Evolutionary conservation across 352 stramenopile species (phyloP), one percentile per base, ranked within the genome.

Genomic region (Globisporangium ultimum): DNA sequence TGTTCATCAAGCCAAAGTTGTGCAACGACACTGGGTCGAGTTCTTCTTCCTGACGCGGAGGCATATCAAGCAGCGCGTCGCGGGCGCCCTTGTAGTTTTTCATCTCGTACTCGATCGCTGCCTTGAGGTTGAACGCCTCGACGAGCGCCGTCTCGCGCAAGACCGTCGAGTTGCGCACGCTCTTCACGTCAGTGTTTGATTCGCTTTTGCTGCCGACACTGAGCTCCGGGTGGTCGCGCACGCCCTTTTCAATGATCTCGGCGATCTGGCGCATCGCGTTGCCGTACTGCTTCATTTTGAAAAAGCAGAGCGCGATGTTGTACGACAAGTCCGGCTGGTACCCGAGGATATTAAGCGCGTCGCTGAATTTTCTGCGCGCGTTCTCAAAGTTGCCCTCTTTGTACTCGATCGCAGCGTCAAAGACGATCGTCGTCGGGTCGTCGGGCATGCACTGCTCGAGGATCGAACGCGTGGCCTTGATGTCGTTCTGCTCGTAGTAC

Each of bases 401-500:
- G 77, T 84, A 93, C 68, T 91, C 82, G 51, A 91, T 92, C 38
- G 82, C 82, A 49, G 74, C 82, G 22, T 92, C 82, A 54, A 93
- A 93, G 5, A 93, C 82, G 46, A 91, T 89, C 20, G 91, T 97
- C 22, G 97, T 96, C 13, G 93, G 93, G 57, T 98, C 91, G 61
- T 98, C 89, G 5, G 77, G 66, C 21, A 95, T 76, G 74, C 94
- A 98, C 67, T 97, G 78, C 61, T 98, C 92, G 6, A 98, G 68
- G 34, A 97, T 84, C 12, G 87, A 92, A 0, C 91, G 91, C 59
- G 90, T 98, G 17, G 79, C 89, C 34, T 83, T 83, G 45, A 98
- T 77, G 53, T 98, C 93, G 72, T 98, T 97, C 67, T 98, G 87
- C 67, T 98, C 95, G 74, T 98, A 98, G 78, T 98, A 98, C 17